phyloP scores from a whole-genome alignment of 2,329 filamentous ascomycete species.

The Xylaria sp. region DNA sequence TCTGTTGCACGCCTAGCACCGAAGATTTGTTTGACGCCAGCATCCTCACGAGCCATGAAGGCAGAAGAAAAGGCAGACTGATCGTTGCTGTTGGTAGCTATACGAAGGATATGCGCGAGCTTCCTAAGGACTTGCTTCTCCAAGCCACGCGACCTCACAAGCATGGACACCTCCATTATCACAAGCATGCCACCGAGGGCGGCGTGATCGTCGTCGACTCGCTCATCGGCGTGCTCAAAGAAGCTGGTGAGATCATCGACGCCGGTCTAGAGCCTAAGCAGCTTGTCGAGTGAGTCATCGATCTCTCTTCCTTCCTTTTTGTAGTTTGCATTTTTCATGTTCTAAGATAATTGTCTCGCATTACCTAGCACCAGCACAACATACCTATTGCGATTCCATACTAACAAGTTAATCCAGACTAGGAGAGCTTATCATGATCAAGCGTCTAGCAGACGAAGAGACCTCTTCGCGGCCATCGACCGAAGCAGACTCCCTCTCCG shows the following conservation, averaged over 20 bases:
- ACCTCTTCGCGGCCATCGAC: conserved; percentile 28
- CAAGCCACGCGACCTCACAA: conserved; percentile 60
- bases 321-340: neutral
- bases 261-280: conserved; percentile 75
- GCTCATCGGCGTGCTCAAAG: conserved; percentile 76
- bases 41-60: conserved; percentile 74
- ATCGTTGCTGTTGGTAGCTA: conserved; percentile 75
- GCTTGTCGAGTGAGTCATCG: conserved; percentile 72
- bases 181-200: conserved; percentile 68
- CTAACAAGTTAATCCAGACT: conserved; percentile 51
- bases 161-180: conserved; percentile 61
- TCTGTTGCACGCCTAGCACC: conserved; percentile 83
- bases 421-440: conserved; percentile 76
- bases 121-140: conserved; percentile 76
- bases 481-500: conserved; percentile 40
- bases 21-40: conserved; percentile 75
- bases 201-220: conserved; percentile 76
- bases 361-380: neutral
- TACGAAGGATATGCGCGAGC: conserved; percentile 77
- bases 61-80: conserved; percentile 71
- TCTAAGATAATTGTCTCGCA: neutral
- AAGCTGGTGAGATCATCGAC: conserved; percentile 86
- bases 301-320: neutral
- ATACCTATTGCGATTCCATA: neutral
- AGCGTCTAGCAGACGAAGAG: conserved; percentile 50